Base-by-base conservation (phyloP, 306 rosid species). In the Luffa aegyptiaca region DNA sequence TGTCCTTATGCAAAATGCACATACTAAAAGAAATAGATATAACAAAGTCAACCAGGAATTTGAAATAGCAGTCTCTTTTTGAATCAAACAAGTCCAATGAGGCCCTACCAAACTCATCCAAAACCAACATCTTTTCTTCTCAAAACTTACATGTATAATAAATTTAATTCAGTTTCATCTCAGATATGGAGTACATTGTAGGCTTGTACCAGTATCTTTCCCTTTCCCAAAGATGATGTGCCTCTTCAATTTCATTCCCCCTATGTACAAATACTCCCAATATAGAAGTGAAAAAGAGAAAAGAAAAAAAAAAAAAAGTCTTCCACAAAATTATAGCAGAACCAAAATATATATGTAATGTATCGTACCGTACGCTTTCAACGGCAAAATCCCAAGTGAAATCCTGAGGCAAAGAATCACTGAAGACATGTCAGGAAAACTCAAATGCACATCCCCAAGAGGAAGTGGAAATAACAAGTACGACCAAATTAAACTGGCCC, bases 91-190 rank as follows among this genome's bases (percentile, higher is more conserved):
- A 48, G 59, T 14, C 53, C 0, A 73, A 11, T 73, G 55, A 53
- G 55, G 77, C 39, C 52, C 59, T 21, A 48, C 78, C 61, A 73
- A 49, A 49, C 44, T 73, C 77, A 72, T 61, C 61, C 61, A 52
- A 52, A 74, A 52, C 63, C 48, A 74, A 49, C 63, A 75, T 31
- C 21, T 75, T 21, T 51, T 33, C 48, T 49, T 17, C 63, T 52
- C 64, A 52, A 52, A 52, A 75, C 33, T 74, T 52, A 48, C 33
- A 48, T 73, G 61, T 49, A 73, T 75, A 83, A 68, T 71, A 80
- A 78, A 81, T 49, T 77, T 56, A 80, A 73, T 57, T 82, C 82
- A 52, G 84, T 81, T 84, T 58, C 87, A 79, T 80, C 83, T 41
- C 83, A 85, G 64, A 52, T 77, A 83, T 66, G 80, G 71, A 86